Evolutionary conservation across 73 alveolate species (phyloP).

Genomic region (Paramecium sexaurelia): DNA sequence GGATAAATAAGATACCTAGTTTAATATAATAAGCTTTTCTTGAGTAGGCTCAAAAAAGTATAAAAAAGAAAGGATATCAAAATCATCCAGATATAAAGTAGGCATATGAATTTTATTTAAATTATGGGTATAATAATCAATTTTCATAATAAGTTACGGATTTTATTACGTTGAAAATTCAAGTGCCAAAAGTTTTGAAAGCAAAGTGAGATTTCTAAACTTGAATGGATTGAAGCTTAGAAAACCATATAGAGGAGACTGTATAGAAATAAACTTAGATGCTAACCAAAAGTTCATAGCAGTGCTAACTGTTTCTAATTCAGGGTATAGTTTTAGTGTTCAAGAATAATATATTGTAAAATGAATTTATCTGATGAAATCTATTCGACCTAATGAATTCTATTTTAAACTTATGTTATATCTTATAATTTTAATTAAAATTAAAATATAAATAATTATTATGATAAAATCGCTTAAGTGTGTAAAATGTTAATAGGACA

Average conservation of each 20-base stretch:
- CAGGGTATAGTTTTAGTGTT: not conserved
- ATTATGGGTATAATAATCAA: not conserved
- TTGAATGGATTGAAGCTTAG: not conserved
- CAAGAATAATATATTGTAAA: not conserved
- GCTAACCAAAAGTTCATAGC: not conserved
- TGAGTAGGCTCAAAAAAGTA: not conserved
- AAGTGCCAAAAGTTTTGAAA: not conserved
- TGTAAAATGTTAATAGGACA: not conserved
- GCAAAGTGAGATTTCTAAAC: not conserved
- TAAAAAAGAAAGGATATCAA: not conserved
- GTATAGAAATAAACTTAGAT: not conserved
- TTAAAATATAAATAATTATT: not conserved
- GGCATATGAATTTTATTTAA: not conserved
- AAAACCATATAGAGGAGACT: slow-evolving; percentile 5
- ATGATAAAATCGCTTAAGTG: not conserved
- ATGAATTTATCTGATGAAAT: not conserved
- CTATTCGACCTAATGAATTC: not conserved
- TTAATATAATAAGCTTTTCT: not conserved
- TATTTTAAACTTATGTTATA: not conserved
- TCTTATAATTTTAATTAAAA: not conserved
- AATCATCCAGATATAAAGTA: not conserved
- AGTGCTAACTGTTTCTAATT: not conserved
- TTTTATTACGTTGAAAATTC: not conserved
- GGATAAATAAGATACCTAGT: not conserved
- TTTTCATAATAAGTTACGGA: not conserved